Percentiles rank a stretch among this genome's conserved stretches.
phyloP scores from a whole-genome alignment of 164 flowering plant genomes.

The Dillenia suffruticosa region DNA sequence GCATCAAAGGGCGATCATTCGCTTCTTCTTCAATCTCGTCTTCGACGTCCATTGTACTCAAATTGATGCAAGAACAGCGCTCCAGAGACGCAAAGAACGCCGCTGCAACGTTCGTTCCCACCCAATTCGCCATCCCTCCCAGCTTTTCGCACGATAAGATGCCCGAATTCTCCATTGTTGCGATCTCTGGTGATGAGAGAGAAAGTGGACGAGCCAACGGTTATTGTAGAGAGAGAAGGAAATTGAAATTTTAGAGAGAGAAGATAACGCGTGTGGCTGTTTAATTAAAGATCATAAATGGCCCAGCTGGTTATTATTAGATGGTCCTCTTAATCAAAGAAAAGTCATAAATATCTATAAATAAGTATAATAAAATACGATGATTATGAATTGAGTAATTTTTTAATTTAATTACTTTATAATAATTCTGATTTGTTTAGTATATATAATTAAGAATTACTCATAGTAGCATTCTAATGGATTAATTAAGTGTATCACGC shows the following conservation, averaged over 20 bases:
- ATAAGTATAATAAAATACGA: too few species aligned
- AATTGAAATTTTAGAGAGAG: background rate
- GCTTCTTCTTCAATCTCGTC: slow-evolving; percentile 38
- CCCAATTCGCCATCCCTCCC: slow-evolving; percentile 40
- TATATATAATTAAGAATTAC: too few species aligned
- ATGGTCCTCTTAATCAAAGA: too few species aligned
- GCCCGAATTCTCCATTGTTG: slow-evolving; percentile 25
- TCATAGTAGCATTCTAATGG: too few species aligned
- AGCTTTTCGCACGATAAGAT: slow-evolving; percentile 27
- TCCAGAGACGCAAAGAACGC: slow-evolving; percentile 68
- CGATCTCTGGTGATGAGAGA: too few species aligned
- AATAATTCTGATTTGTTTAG: too few species aligned
- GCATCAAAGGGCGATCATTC: slow-evolving; percentile 47
- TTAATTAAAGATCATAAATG: background rate
- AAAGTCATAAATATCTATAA: too few species aligned
- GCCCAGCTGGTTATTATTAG: too few species aligned
- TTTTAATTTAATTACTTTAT: too few species aligned
- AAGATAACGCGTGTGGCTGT: background rate
- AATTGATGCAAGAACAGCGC: slow-evolving; percentile 61
- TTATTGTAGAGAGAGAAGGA: background rate
- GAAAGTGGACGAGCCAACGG: background rate
- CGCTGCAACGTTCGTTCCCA: slow-evolving; percentile 53
- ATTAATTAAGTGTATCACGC: too few species aligned
- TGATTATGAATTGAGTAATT: too few species aligned
- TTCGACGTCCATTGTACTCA: slow-evolving; percentile 47